Conservation (phyloP, 306 rosid species). For the Inga oerstediana region DNA sequence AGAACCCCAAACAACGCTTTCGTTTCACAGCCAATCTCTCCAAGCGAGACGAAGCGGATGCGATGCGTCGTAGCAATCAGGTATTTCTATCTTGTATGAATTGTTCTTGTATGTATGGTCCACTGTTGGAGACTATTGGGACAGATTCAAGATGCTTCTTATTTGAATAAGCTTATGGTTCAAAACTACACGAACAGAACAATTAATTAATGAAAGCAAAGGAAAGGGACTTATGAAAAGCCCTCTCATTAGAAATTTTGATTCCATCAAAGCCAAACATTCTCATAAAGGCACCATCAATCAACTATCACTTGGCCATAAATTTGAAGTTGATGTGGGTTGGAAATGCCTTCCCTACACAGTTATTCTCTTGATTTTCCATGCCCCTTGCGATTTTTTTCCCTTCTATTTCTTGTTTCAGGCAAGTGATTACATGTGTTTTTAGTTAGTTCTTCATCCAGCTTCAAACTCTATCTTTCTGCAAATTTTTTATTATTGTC, state of each 20-base stretch:
- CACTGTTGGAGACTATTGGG: background rate
- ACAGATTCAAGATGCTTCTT: background rate
- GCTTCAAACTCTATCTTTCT: background rate
- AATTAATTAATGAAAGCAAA: background rate
- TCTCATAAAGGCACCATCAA: background rate
- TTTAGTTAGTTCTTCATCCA: background rate
- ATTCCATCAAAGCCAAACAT: background rate
- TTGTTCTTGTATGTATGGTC: background rate
- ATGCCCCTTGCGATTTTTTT: background rate
- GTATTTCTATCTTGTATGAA: conserved; percentile 27
- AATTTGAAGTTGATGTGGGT: background rate
- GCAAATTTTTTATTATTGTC: background rate
- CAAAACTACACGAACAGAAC: background rate
- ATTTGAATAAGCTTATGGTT: background rate
- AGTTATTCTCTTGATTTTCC: background rate
- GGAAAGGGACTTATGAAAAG: background rate
- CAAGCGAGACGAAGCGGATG: conserved; percentile 73
- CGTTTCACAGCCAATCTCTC: conserved; percentile 89
- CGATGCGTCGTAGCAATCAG: conserved; percentile 83
- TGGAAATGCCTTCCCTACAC: background rate
- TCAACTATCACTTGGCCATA: background rate
- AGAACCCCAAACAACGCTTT: conserved; percentile 75
- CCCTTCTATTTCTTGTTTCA: background rate
- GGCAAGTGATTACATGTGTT: background rate
- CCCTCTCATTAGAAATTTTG: background rate